phyloP scores from a whole-genome alignment of 2,329 filamentous ascomycete species.

The Aspergillus floridensis region DNA sequence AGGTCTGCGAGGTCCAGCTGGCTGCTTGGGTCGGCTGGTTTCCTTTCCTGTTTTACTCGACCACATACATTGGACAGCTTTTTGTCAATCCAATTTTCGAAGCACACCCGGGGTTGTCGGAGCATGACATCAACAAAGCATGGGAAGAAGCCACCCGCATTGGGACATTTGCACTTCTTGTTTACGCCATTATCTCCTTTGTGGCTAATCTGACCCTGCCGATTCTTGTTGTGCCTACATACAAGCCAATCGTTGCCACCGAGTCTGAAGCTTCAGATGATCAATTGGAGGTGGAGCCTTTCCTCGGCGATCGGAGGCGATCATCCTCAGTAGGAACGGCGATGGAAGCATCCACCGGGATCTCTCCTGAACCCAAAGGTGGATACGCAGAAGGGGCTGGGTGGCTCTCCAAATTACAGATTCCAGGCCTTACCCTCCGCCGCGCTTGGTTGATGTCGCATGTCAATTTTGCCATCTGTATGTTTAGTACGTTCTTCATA shows the following conservation, averaged over 20 bases:
- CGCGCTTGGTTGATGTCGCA: constrained; percentile 84
- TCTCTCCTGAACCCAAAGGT: constrained; percentile 5
- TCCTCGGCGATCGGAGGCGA: constrained; percentile 20
- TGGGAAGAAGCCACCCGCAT: constrained; percentile 84
- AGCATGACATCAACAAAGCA: constrained; percentile 70
- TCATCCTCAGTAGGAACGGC: constrained; percentile 35
- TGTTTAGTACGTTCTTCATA: constrained; percentile 81
- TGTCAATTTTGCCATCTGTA: constrained; percentile 76
- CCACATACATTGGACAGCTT: constrained; percentile 88
- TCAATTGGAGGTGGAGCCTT: constrained; percentile 19
- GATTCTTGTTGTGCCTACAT: constrained; percentile 80
- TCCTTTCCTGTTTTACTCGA: constrained; percentile 91
- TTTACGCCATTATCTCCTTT: constrained; percentile 85
- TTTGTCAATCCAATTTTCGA: constrained; percentile 81
- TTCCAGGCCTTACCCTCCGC: constrained; percentile 81
- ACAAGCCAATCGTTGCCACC: constrained; percentile 38
- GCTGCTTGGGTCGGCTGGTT: constrained; percentile 96
- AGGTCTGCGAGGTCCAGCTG: constrained; percentile 78
- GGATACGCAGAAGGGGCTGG: constrained; percentile 22
- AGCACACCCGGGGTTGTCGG: constrained; percentile 72
- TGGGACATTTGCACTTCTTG: constrained; percentile 82
- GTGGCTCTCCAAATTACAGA: constrained; percentile 63
- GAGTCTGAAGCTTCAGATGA: constrained; percentile 9
- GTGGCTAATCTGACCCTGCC: constrained; percentile 78
- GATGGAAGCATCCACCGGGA: constrained; percentile 32